phyloP scores from a whole-genome alignment of 2,329 filamentous ascomycete genomes.

The Fusarium mundagurra region DNA sequence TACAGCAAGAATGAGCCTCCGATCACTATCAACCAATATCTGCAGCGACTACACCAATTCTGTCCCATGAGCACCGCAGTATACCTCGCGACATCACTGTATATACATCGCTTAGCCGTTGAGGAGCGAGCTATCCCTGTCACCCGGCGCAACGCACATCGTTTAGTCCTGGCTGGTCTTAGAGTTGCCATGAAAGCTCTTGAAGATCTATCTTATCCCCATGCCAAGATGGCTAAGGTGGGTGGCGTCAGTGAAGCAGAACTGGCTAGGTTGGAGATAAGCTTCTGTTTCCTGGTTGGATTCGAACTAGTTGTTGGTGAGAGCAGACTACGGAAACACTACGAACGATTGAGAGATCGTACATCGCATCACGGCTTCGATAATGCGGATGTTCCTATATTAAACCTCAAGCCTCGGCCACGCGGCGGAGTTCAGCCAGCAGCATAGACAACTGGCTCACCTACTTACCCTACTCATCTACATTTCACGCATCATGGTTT shows the following conservation, averaged over 20 bases:
- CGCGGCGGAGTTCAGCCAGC: conserved; percentile 30
- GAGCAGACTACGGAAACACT: conserved; percentile 47
- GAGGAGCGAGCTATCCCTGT: conserved; percentile 82
- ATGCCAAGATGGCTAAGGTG: conserved; percentile 84
- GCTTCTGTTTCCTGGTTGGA: conserved; percentile 85
- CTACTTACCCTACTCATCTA: neutral
- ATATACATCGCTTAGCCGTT: conserved; percentile 85
- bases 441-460: conserved; percentile 13
- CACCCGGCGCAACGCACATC: conserved; percentile 85
- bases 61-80: conserved; percentile 95
- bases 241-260: conserved; percentile 87
- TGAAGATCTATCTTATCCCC: conserved; percentile 91
- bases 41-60: conserved; percentile 86
- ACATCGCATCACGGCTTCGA: conserved; percentile 40
- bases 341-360: conserved; percentile 46
- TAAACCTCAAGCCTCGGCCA: conserved; percentile 41
- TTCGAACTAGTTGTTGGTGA: conserved; percentile 76
- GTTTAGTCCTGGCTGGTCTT: conserved; percentile 83
- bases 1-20: conserved; percentile 88
- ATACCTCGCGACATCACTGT: conserved; percentile 87
- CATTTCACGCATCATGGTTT: conserved; percentile 1
- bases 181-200: conserved; percentile 92
- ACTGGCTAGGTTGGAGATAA: conserved; percentile 86
- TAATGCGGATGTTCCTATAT: conserved; percentile 42
- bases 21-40: conserved; percentile 84